These are phyloP conservation scores for Powellomyces hirtus DNA, from an alignment of 192 early-diverging fungal species.

Conservation along the genomic window DNA sequence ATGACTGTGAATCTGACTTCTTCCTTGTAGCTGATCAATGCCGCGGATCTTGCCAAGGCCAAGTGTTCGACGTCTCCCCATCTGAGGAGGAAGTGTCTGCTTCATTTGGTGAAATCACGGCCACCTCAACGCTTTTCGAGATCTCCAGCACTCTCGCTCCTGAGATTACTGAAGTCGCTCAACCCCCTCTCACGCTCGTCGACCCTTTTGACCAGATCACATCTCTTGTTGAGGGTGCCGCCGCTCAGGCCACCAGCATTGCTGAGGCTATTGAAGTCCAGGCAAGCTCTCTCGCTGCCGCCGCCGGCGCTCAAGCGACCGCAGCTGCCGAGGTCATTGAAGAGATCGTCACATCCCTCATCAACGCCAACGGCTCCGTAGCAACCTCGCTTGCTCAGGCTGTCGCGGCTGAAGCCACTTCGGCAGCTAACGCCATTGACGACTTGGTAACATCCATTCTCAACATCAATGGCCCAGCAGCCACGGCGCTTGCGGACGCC, in stretches of 20 bases:
- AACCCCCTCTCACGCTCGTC: not conserved
- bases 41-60: not conserved
- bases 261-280: not conserved
- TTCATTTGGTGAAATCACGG: not conserved
- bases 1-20: not conserved
- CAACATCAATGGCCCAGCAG: not conserved
- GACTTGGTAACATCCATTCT: not conserved
- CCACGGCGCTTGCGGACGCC: not conserved
- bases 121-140: not conserved
- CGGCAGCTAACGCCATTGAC: not conserved
- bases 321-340: not conserved
- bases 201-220: not conserved
- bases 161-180: not conserved
- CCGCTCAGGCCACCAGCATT: not conserved
- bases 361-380: too few relatives aligned
- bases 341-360: not conserved
- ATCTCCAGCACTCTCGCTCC: not conserved
- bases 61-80: not conserved
- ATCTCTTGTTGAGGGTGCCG: not conserved
- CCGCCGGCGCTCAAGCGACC: not conserved
- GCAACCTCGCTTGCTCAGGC: too few relatives aligned
- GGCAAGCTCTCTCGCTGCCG: not conserved
- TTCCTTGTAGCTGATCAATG: not conserved
- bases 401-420: not conserved
- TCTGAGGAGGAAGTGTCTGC: not conserved